phyloP scores from a whole-genome alignment of 495 filamentous ascomycete species.

The Astrothelium macrocarpum region DNA sequence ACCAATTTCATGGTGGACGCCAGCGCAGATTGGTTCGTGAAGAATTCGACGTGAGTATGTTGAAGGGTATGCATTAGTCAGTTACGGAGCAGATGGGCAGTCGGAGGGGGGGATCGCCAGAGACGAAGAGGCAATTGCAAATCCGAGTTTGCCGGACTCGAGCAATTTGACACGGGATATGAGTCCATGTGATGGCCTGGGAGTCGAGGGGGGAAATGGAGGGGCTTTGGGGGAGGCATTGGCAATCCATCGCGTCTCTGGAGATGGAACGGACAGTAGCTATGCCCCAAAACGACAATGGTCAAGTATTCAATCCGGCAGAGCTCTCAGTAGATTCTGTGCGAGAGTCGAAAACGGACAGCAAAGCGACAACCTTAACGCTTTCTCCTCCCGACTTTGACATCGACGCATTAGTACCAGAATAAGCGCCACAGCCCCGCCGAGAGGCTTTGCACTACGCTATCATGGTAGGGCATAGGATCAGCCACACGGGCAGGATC shows the following conservation, averaged over 20 bases:
- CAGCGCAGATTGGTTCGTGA: conserved; percentile 50
- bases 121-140: neutral
- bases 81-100: neutral
- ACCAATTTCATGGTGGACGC: conserved; percentile 58
- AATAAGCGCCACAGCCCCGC: neutral
- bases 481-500: neutral
- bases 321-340: too few relatives aligned
- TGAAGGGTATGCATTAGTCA: neutral
- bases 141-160: neutral
- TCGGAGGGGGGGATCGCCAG: neutral
- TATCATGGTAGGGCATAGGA: too few relatives aligned
- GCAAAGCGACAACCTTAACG: neutral
- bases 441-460: neutral
- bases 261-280: neutral
- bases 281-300: neutral
- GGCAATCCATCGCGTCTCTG: neutral
- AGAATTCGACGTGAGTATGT: conserved; percentile 5
- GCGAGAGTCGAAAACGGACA: neutral
- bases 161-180: neutral
- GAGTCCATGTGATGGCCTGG: neutral
- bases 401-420: neutral
- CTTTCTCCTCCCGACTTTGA: neutral
- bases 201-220: neutral
- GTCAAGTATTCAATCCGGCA: neutral
- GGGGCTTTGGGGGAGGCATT: neutral